Conservation (phyloP, 2,329 filamentous ascomycete genomes). For the Trichophyton schoenleinii region DNA sequence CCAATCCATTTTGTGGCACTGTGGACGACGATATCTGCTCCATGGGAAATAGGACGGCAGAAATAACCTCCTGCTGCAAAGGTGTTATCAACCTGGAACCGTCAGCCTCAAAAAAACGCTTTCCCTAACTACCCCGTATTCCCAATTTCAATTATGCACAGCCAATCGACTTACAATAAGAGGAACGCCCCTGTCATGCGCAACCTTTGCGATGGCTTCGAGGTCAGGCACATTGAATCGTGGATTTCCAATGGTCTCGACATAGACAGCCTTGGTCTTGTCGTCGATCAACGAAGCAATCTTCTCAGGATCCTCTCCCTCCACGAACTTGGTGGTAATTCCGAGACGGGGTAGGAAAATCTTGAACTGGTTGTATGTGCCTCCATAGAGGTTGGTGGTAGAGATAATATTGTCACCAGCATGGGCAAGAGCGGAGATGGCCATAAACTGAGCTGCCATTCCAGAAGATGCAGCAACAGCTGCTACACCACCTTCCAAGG, state of each 20-base stretch:
- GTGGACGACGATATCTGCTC: conserved; percentile 87
- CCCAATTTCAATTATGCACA: neutral
- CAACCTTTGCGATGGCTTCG: conserved; percentile 69
- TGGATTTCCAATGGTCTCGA: conserved; percentile 90
- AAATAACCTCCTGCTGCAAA: conserved; percentile 91
- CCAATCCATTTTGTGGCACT: conserved; percentile 96
- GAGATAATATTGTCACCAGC: conserved; percentile 87
- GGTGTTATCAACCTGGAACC: conserved; percentile 68
- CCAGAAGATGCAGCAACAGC: conserved; percentile 77
- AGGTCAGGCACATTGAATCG: conserved; percentile 88
- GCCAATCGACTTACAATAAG: conserved; percentile 38
- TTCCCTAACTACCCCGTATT: too few species aligned
- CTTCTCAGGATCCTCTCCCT: conserved; percentile 65
- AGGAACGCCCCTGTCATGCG: conserved; percentile 57
- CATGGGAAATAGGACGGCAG: conserved; percentile 72
- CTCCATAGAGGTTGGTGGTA: conserved; percentile 82
- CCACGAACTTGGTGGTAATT: conserved; percentile 76
- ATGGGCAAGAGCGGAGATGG: conserved; percentile 70
- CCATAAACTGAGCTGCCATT: conserved; percentile 85
- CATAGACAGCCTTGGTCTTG: conserved; percentile 80
- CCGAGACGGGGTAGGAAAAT: conserved; percentile 78
- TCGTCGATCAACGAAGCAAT: conserved; percentile 77
- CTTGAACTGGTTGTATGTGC: conserved; percentile 96
- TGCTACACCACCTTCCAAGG: conserved; percentile 80
- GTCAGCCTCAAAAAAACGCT: neutral